Evolutionary conservation across 441 rosid species (phyloP).

Genomic region (Gossypium laxum): DNA sequence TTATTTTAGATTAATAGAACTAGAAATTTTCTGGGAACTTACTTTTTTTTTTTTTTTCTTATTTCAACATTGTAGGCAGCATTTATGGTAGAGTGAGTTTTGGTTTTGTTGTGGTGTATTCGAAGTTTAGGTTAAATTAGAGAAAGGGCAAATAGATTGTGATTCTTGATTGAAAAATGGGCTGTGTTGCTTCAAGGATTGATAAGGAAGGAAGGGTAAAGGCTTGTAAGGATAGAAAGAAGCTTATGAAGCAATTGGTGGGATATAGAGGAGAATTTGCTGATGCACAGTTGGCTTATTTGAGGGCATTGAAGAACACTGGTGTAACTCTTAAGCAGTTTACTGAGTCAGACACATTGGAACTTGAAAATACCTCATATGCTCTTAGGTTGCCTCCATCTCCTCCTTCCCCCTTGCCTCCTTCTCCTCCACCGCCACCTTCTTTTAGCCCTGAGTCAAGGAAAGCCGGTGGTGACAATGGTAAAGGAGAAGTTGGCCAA

Average conservation of each 20-base stretch:
- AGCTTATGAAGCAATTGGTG: conserved; percentile 64
- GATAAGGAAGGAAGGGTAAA: conserved; percentile 70
- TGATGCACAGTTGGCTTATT: conserved; percentile 59
- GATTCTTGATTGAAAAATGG: conserved; percentile 33
- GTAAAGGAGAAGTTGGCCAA: conserved; percentile 21
- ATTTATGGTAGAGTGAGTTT: conserved; percentile 5
- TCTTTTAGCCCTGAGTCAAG: conserved; percentile 56
- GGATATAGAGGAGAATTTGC: conserved; percentile 68
- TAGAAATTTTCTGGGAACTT: background rate
- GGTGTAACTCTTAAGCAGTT: conserved; percentile 86
- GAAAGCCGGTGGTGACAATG: conserved; percentile 23
- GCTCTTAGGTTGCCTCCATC: conserved; percentile 26
- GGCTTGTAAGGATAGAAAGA: conserved; percentile 74
- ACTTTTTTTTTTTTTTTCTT: background rate
- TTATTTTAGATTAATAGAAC: too few relatives aligned
- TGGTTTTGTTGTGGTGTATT: conserved; percentile 8
- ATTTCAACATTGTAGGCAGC: background rate
- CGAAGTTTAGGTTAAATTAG: conserved; percentile 9
- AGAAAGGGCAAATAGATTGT: background rate
- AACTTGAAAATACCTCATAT: conserved; percentile 46
- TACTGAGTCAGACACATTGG: conserved; percentile 76
- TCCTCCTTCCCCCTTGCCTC: background rate
- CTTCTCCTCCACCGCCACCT: conserved; percentile 36
- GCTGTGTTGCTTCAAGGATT: conserved; percentile 75
- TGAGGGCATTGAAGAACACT: conserved; percentile 73